phyloP scores from a whole-genome alignment of 129 eudicot species.

The Dittrichia graveolens region DNA sequence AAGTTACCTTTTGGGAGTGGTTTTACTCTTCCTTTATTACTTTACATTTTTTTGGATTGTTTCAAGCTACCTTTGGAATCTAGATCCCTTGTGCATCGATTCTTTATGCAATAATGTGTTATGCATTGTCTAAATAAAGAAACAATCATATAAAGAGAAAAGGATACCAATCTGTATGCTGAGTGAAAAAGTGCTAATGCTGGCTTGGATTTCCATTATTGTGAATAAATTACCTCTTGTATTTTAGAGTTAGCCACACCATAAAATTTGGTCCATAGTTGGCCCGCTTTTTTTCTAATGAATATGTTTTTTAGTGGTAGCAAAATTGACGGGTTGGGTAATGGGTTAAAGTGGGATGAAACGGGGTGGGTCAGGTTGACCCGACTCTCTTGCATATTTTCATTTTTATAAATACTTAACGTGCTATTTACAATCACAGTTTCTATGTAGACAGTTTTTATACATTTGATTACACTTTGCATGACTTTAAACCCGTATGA shows the following conservation, averaged over 20 bases:
- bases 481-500: no score
- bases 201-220: constrained; percentile 20
- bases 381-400: neutral
- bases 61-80: constrained; percentile 16
- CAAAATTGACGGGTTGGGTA: neutral
- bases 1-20: constrained; percentile 16
- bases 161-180: constrained; percentile 1
- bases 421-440: neutral
- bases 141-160: constrained; percentile 1
- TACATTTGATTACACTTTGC: no score
- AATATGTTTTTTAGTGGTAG: neutral
- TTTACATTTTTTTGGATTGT: constrained; percentile 19
- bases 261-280: constrained; percentile 1
- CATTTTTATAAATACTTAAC: neutral
- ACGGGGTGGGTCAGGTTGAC: neutral
- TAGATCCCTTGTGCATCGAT: constrained; percentile 3
- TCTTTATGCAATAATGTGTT: constrained; percentile 11
- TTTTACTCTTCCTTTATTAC: constrained; percentile 14
- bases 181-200: constrained; percentile 12
- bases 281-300: no score
- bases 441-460: neutral
- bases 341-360: no score
- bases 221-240: neutral
- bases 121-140: constrained; percentile 15
- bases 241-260: neutral